Conservation (phyloP, 1,139 yeast species). For the Blastobotrys elegans region DNA sequence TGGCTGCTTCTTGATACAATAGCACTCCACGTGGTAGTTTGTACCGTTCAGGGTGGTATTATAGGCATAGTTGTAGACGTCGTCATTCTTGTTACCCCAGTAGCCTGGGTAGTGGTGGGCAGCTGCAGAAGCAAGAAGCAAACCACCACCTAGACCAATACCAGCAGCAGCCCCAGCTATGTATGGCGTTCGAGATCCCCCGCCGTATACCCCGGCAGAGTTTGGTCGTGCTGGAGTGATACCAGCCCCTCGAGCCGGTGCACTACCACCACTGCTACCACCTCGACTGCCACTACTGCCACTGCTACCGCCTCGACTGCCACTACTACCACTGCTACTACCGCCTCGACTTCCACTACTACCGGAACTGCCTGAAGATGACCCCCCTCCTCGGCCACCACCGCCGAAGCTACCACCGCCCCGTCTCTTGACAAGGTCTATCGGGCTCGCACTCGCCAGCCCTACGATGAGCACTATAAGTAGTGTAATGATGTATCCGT, state of each 20-base stretch:
- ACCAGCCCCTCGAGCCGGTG: constrained; percentile 10
- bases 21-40: constrained; percentile 21
- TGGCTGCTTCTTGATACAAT: constrained; percentile 22
- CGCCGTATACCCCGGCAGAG: constrained; percentile 22
- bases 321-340: constrained; percentile 8
- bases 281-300: constrained; percentile 10
- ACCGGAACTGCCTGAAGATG: constrained; percentile 15
- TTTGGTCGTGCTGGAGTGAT: constrained; percentile 12
- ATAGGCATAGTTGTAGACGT: constrained; percentile 23
- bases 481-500: background rate
- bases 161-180: constrained; percentile 24
- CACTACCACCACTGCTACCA: constrained; percentile 9
- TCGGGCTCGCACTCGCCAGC: background rate
- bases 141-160: constrained; percentile 18
- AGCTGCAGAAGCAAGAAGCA: constrained; percentile 11
- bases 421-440: constrained; percentile 5
- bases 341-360: constrained; percentile 13
- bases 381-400: constrained; percentile 13
- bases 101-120: constrained; percentile 21
- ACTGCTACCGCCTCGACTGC: constrained; percentile 12
- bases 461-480: background rate
- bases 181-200: constrained; percentile 24
- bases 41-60: constrained; percentile 23
- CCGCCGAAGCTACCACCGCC: constrained; percentile 15
- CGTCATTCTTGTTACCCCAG: constrained; percentile 22